Evolutionary conservation across 140 eudicot species (phyloP), one percentile per base, ranked within the genome.

Genomic region (Stevia rebaudiana): DNA sequence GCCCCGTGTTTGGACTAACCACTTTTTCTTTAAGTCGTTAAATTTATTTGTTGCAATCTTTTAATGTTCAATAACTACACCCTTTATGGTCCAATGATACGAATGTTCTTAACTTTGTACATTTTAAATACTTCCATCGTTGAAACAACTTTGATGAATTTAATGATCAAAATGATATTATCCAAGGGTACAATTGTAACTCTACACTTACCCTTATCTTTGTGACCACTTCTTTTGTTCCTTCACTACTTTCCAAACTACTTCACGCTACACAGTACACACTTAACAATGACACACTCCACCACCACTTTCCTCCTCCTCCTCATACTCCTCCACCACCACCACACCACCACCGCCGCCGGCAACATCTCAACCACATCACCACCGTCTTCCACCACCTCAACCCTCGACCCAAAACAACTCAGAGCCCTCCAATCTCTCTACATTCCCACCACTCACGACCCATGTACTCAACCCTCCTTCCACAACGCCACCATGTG

Each of bases 401-500:
- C 60, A 36, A 66, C 95, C 1, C 90, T 90, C 2, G 95, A 86
- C 84, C 97, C 97, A 9, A 86, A 80, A 54, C 97, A 90, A 71
- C 61, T 90, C 5, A 50, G 43, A 65, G 97, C 97, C 40, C 94
- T 90, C 77, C 84, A 80, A 44, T 86, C 94, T 15, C 85, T 90
- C 65, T 74, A 80, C 86, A 65, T 90, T 39, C 95, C 97, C 47
- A 86, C 86, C 59, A 41, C 88, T 62, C 89, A 78, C 40, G 82
- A 90, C 80, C 97, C 97, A 17, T 90, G 97, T 59, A 61, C 82
- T 10, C 67, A 46, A 1, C 81, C 94, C 13, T 48, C 75, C 2
- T 52, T 54, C 71, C 83, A 76, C 74, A 78, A 74, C 63, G 62
- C 86, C 87, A 70, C 90, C 89, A 63, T 77, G 18, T 90, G 97